Percentiles rank a stretch among this genome's conserved stretches.
Conservation (phyloP, 2,329 filamentous ascomycete genomes). For the Sporothrix brasiliensis region DNA sequence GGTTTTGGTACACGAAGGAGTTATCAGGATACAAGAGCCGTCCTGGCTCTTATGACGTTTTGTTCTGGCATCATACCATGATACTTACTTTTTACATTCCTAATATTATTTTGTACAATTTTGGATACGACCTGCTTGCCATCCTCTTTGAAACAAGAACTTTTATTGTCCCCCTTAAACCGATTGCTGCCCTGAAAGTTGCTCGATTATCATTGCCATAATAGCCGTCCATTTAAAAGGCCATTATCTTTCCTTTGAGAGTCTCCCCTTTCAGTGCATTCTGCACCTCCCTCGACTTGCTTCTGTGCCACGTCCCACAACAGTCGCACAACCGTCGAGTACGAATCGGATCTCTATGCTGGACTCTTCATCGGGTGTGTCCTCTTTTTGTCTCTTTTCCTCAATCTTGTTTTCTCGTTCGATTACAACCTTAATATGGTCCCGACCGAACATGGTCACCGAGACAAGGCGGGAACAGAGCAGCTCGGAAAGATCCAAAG, state of each 20-base stretch:
- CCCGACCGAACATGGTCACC: neutral
- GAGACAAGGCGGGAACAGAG: neutral
- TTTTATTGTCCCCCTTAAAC: neutral
- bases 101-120: neutral
- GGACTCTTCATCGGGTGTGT: neutral
- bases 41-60: constrained; percentile 19
- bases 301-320: constrained; percentile 7
- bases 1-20: constrained; percentile 4
- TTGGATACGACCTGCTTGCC: neutral
- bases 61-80: neutral
- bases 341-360: neutral
- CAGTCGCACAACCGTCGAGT: constrained; percentile 18
- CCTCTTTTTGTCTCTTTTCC: neutral
- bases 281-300: neutral
- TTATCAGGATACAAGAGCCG: constrained; percentile 12
- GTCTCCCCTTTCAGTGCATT: neutral
- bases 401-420: neutral
- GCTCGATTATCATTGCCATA: neutral
- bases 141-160: too few species aligned
- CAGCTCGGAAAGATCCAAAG: neutral
- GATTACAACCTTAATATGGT: neutral
- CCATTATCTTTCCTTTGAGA: neutral
- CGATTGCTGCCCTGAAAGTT: neutral
- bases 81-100: neutral
- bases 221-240: neutral